Conservation (phyloP, 169 alveolate species). For the Toxoplasma gondii region DNA sequence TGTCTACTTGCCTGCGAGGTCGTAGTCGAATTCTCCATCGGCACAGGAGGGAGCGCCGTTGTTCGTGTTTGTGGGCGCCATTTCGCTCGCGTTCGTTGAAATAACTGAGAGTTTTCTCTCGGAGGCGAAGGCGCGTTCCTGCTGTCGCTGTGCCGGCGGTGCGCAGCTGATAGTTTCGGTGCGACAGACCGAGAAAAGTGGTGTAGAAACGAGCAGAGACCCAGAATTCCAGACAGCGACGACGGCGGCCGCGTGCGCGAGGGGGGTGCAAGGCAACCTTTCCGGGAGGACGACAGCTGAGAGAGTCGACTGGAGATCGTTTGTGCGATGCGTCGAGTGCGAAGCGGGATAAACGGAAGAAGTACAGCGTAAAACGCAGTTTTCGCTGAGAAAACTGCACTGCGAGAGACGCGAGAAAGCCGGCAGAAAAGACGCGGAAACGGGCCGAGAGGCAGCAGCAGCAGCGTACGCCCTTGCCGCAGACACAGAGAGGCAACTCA, state of each 20-base stretch:
- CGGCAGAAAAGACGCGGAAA: too few relatives aligned
- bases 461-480: background rate
- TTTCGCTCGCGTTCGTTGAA: background rate
- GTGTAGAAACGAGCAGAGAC: background rate
- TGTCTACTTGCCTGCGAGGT: slow-evolving; percentile 3
- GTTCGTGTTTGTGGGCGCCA: background rate
- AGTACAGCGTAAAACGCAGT: too few relatives aligned
- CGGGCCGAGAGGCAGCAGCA: background rate
- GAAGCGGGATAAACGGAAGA: too few relatives aligned
- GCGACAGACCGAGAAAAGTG: too few relatives aligned
- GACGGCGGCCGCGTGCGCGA: background rate
- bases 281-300: background rate
- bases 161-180: background rate
- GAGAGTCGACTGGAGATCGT: background rate
- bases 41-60: background rate
- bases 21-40: slow-evolving; percentile 4
- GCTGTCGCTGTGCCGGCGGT: background rate
- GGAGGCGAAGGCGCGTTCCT: background rate
- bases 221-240: background rate
- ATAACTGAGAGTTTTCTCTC: background rate
- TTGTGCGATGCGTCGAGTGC: too few relatives aligned
- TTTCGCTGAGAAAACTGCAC: too few relatives aligned
- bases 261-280: background rate
- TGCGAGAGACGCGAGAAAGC: too few relatives aligned
- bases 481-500: background rate